These are phyloP conservation scores for Kluyveromyces siamensis DNA, from an alignment of 805 yeast species.

Conservation along the genomic window DNA sequence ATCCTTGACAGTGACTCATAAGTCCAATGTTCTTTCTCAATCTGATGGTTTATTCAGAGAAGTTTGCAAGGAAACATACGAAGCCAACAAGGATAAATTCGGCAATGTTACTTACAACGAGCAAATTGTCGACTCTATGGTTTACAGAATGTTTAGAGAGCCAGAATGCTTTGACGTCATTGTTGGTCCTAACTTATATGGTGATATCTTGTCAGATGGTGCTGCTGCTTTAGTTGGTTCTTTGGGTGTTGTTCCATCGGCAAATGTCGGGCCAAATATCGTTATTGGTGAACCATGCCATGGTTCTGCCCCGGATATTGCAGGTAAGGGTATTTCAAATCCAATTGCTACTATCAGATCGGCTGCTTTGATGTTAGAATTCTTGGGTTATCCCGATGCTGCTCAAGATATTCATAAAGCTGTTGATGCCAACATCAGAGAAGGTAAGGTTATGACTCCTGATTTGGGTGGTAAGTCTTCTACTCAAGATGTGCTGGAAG, in stretches of 20 bases:
- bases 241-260: slow-evolving; percentile 95
- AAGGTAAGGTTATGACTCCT: slow-evolving; percentile 71
- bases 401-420: slow-evolving; percentile 91
- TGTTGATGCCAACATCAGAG: slow-evolving; percentile 85
- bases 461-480: slow-evolving; percentile 89
- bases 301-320: slow-evolving; percentile 98
- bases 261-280: slow-evolving; percentile 92
- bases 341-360: slow-evolving; percentile 98
- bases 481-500: slow-evolving; percentile 81
- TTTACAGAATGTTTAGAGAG: slow-evolving; percentile 96
- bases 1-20: slow-evolving; percentile 83
- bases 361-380: slow-evolving; percentile 93
- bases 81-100: slow-evolving; percentile 48
- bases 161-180: slow-evolving; percentile 96
- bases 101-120: slow-evolving; percentile 65
- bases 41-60: slow-evolving; percentile 96
- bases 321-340: slow-evolving; percentile 89
- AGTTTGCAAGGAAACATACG: slow-evolving; percentile 40
- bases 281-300: slow-evolving; percentile 99
- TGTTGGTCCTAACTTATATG: slow-evolving; percentile 97
- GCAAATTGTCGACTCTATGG: slow-evolving; percentile 99
- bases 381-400: slow-evolving; percentile 82
- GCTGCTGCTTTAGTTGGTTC: slow-evolving; percentile 98
- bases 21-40: slow-evolving; percentile 86
- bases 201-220: slow-evolving; percentile 94